These are phyloP conservation scores for Leptomonas pyrrhocoris DNA, from an alignment of 208 protist species.

Conservation along the genomic window DNA sequence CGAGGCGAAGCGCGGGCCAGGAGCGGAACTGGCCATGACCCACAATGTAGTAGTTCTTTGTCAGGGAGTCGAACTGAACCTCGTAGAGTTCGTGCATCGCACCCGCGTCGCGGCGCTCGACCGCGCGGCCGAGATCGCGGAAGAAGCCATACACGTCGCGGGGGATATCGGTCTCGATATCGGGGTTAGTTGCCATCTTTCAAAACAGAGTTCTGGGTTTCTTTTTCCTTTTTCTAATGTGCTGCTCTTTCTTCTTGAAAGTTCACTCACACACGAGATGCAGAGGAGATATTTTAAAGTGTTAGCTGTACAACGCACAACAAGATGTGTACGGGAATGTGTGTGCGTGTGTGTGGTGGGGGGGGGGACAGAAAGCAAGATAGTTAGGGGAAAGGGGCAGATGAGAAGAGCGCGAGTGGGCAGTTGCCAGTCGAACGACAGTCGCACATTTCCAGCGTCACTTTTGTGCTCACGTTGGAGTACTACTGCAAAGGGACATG, in stretches of 20 bases:
- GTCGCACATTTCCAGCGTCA: too few species aligned
- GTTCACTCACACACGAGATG: neutral
- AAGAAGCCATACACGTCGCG: constrained; percentile 83
- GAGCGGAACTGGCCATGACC: constrained; percentile 69
- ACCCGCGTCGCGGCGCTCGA: constrained; percentile 67
- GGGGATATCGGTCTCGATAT: constrained; percentile 90
- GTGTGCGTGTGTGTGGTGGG: too few species aligned
- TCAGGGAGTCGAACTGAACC: constrained; percentile 71
- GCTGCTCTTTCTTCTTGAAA: neutral
- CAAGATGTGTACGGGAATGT: too few species aligned
- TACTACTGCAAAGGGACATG: too few species aligned
- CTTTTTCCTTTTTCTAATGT: constrained; percentile 23
- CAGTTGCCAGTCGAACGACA: too few species aligned
- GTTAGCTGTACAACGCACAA: too few species aligned
- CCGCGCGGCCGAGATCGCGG: constrained; percentile 67
- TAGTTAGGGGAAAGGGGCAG: too few species aligned
- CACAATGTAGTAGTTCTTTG: constrained; percentile 76
- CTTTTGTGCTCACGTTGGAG: too few species aligned
- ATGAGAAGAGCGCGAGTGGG: too few species aligned
- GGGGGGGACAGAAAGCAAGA: too few species aligned
- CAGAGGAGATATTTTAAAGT: neutral
- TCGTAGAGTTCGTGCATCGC: constrained; percentile 85
- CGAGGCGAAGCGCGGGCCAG: constrained; percentile 73
- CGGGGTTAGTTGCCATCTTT: constrained; percentile 85
- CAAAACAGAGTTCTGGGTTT: neutral